Evolutionary conservation across 805 yeast genomes (phyloP), one percentile per base, ranked within the genome.

Genomic region (Hanseniaspora guilliermondii): DNA sequence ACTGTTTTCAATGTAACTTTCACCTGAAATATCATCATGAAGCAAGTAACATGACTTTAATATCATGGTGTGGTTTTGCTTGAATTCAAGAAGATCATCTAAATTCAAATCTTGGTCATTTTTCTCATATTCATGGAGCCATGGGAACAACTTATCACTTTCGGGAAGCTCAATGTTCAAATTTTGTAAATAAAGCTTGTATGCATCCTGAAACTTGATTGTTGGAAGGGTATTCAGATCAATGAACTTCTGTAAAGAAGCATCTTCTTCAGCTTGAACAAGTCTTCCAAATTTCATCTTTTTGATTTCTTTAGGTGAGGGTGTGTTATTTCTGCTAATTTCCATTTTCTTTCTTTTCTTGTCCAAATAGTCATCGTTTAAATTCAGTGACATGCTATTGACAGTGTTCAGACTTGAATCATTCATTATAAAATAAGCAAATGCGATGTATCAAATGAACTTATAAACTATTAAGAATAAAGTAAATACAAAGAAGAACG

Each of bases 121-220:
- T 11, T 17, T 21, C n/a, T 50, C 54, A 22, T 33, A 25, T 7
- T 42, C 93, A 65, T 89, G 96, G 25, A 87, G 71, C 96, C 96
- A 88, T 0, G 97, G 97, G 61, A 88, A 89, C 75, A 89, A 78
- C 11, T 63, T 62, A 24, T 73, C 76, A 19, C 89, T 82, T 3
- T 76, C 77, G 0, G 96, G 95, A 40, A 82, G 62, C 2, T 71
- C 69, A 9, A 55, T 54, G 9, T 14, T 19, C 8, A 52, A 17
- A 16, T 52, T 52, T 7, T 44, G 27, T 30, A 36, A 3, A 22
- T 44, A 44, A 9, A n/a, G 16, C 2, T 36, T 3, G 21, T 52
- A 52, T 4, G 55, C 48, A 12, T 52, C 49, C 9, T 52, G 49
- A 37, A 52, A 44, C 11, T 47, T 11, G n/a, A 47, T 37, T 16